Evolutionary conservation across 139 green algal genomes (phyloP), one percentile per base, ranked within the genome.

Genomic region (Chlamydomonas incerta): DNA sequence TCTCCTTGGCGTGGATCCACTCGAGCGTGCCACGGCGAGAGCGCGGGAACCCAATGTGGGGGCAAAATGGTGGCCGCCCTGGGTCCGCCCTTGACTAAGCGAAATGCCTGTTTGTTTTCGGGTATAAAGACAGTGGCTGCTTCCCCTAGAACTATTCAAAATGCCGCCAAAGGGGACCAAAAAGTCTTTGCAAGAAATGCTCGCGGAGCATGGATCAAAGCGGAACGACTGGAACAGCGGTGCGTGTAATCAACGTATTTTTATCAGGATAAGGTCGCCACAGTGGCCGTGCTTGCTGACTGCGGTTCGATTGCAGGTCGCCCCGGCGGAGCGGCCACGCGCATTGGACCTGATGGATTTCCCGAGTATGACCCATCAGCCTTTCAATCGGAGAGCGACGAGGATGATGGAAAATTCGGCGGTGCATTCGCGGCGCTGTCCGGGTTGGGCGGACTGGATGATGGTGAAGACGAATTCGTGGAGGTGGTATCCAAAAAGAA

Each of bases 401-500:
- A 72, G 8, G 75, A 29, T 3, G 57, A 60, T 35, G 37, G 63
- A 3, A n/a, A 65, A 29, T 33, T 65, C 17, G 46, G 63, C 28
- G 77, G 77, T 0, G 80, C 80, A 0, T 85, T 85, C 52, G 80
- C 80, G 3, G 29, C 60, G 18, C 33, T 85, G 5, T 66, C 66
- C 3, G 67, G 24, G 20, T 18, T 85, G 24, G 57, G 33, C 33
- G 80, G 50, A 26, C 9, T 35, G 3, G 47, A 28, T 18, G 80
- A 67, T 14, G 66, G 70, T 35, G 80, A 85, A 10, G 80, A 58
- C 50, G 50, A 76, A 2, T 85, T 67, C 66, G 17, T 68, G 26
- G 11, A 29, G 17, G 80, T 77, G 21, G 13, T 21, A 6, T 6
- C 66, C 26, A 55, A 46, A 10, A 73, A 35, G 8, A 70, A 60